Conservation (phyloP, 345 rosid genomes). For the Populus deltoides region DNA sequence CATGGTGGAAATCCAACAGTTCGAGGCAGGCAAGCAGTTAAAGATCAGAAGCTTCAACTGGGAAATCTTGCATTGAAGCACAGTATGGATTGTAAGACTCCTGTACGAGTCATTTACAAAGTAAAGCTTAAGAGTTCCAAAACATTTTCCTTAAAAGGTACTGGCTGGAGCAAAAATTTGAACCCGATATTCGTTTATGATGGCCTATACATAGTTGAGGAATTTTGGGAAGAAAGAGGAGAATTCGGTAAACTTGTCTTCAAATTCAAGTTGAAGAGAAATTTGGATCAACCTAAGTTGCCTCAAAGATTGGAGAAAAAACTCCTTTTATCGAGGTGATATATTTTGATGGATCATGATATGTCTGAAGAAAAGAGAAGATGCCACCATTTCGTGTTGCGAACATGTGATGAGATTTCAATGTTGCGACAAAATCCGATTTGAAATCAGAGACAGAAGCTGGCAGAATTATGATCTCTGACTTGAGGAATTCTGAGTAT, state of each 20-base stretch:
- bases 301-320: background rate
- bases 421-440: no score
- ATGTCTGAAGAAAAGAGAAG: conserved; percentile 19
- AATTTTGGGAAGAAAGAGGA: conserved; percentile 19
- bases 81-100: conserved; percentile 20
- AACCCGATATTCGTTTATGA: conserved; percentile 22
- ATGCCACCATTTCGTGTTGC: conserved; percentile 3
- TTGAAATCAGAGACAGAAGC: no score
- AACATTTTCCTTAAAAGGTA: background rate
- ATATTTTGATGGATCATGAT: conserved; percentile 2
- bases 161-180: background rate
- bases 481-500: no score
- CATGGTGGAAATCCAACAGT: conserved; percentile 38
- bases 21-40: background rate
- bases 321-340: background rate
- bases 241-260: conserved; percentile 23
- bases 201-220: conserved; percentile 27
- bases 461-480: no score
- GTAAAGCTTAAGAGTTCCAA: background rate
- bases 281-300: background rate
- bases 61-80: conserved; percentile 45
- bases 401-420: conserved; percentile 3
- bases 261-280: conserved; percentile 24
- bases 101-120: conserved; percentile 24
- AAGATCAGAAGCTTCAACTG: conserved; percentile 31